Evolutionary conservation across 176 grass and related monocot species (phyloP).

Genomic region (Poa pratensis): DNA sequence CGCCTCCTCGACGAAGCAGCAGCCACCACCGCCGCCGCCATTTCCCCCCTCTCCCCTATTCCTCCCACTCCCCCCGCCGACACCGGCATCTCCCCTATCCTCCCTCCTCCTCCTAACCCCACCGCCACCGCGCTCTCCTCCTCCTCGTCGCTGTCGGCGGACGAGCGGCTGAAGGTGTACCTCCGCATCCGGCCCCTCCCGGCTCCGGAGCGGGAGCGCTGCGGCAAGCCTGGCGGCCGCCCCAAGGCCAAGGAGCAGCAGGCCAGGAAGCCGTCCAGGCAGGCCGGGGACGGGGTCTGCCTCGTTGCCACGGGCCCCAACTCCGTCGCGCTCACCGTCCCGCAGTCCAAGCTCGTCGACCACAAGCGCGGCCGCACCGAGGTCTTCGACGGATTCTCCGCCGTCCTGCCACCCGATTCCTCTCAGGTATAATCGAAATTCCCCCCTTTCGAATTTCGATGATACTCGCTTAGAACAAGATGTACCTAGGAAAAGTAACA

Average conservation of each 20-base stretch:
- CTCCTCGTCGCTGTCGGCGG: conserved; percentile 17
- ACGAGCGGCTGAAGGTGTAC: conserved; percentile 65
- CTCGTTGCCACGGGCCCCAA: conserved; percentile 57
- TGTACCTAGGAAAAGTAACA: not conserved
- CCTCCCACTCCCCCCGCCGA: not conserved
- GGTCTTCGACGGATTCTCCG: conserved; percentile 81
- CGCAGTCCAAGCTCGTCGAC: conserved; percentile 61
- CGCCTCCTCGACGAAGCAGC: not conserved
- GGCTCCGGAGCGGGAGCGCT: conserved; percentile 16
- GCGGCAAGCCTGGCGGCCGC: conserved; percentile 23
- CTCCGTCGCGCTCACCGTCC: conserved; percentile 72
- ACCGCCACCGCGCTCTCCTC: not conserved
- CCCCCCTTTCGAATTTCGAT: not conserved
- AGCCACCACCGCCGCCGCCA: not conserved
- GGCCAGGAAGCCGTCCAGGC: conserved; percentile 40
- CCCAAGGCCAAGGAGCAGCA: conserved; percentile 42
- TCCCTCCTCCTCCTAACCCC: not conserved
- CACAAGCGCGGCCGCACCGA: conserved; percentile 63
- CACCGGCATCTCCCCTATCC: not conserved
- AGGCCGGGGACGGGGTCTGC: conserved; percentile 27
- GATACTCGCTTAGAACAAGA: not conserved
- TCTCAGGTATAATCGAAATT: conserved; percentile 56
- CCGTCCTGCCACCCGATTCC: conserved; percentile 68
- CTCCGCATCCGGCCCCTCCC: conserved; percentile 72
- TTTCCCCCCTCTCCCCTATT: conserved; percentile 13